Conservation (phyloP, 2,329 filamentous ascomycete genomes). For the Paraphaeosphaeria minitans region DNA sequence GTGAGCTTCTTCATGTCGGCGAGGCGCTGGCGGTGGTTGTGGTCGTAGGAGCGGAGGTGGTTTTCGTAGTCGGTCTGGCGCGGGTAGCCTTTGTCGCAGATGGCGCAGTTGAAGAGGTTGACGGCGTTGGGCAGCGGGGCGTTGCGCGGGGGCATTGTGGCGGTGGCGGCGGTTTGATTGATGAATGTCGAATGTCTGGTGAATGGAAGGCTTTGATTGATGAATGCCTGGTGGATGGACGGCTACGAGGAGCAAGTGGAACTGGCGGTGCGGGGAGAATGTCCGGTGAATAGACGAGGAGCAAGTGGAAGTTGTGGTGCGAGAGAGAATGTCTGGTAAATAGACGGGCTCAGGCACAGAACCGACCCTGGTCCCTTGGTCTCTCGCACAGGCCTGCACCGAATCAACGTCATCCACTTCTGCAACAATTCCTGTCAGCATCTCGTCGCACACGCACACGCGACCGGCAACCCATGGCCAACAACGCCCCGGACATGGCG, state of each 20-base stretch:
- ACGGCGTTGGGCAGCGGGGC: conserved; percentile 51
- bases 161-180: neutral
- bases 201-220: no score
- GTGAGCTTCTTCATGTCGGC: conserved; percentile 80
- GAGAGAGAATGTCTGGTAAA: no score
- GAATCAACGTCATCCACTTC: conserved; percentile 41
- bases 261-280: neutral
- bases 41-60: conserved; percentile 92
- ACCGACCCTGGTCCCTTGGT: neutral
- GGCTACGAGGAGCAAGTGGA: no score
- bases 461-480: conserved; percentile 16
- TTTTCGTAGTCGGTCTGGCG: conserved; percentile 97
- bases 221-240: no score
- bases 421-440: conserved; percentile 27
- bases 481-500: conserved; percentile 23
- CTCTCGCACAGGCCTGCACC: conserved; percentile 24
- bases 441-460: conserved; percentile 9
- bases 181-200: no score
- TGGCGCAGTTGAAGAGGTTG: conserved; percentile 56
- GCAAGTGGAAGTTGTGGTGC: no score
- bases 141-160: conserved; percentile 42
- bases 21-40: conserved; percentile 76
- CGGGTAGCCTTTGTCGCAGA: conserved; percentile 91
- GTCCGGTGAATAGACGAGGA: conserved; percentile 11
- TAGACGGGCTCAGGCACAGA: no score